A percentile compares a stretch with the other conserved stretches of the same genome.
Evolutionary conservation across 345 rosid genomes (phyloP).

Genomic region (Linum lewisii): DNA sequence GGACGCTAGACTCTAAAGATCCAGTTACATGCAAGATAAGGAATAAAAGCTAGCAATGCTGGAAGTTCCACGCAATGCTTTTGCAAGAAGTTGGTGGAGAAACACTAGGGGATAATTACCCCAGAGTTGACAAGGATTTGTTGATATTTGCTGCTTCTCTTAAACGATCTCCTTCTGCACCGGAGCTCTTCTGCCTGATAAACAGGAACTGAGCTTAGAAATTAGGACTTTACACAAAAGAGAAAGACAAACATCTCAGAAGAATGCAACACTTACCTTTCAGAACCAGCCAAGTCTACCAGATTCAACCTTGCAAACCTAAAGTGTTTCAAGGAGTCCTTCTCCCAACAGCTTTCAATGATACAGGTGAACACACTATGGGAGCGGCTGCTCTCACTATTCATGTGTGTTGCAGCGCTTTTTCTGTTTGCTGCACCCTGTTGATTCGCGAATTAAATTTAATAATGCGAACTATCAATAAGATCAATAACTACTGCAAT

Average conservation of each 20-base stretch:
- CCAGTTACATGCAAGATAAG: too few relatives aligned
- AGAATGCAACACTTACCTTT: slow-evolving; percentile 45
- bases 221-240: slow-evolving; percentile 5
- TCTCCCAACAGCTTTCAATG: slow-evolving; percentile 86
- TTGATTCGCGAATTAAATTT: slow-evolving; percentile 9
- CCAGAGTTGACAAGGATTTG: slow-evolving; percentile 85
- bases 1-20: too few relatives aligned
- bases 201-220: slow-evolving; percentile 14
- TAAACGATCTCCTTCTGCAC: slow-evolving; percentile 95
- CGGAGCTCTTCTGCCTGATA: slow-evolving; percentile 88
- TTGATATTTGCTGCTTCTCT: slow-evolving; percentile 97
- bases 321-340: slow-evolving; percentile 64
- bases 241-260: slow-evolving; percentile 7
- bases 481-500: not conserved
- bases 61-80: too few relatives aligned
- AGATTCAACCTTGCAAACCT: slow-evolving; percentile 91
- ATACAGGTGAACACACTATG: slow-evolving; percentile 95
- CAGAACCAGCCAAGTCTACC: slow-evolving; percentile 97
- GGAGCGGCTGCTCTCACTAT: slow-evolving; percentile 94
- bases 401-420: slow-evolving; percentile 85
- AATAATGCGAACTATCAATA: not conserved
- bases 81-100: too few relatives aligned
- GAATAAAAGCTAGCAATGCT: too few relatives aligned
- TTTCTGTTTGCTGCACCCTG: slow-evolving; percentile 87
- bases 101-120: slow-evolving; percentile 37